Evolutionary conservation across 768 basidiomycete genomes (phyloP).

Genomic region (Mycena albidolilacea): DNA sequence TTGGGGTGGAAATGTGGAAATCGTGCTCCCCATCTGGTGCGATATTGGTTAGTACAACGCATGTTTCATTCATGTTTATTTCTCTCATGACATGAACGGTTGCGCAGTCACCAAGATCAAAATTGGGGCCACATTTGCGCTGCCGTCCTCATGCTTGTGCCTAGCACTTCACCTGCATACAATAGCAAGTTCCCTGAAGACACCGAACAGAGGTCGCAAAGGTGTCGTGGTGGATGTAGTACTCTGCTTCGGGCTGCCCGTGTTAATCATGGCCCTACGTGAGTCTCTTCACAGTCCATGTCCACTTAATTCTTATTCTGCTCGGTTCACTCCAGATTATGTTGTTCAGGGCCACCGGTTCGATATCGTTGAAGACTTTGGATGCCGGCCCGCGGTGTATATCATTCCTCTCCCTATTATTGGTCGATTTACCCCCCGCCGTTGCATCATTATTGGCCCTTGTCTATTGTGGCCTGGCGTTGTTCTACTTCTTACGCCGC

Average conservation of each 20-base stretch:
- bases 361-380: conserved; percentile 70
- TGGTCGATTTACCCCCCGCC: conserved; percentile 16
- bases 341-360: conserved; percentile 75
- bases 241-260: conserved; percentile 69
- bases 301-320: background rate
- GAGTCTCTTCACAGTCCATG: conserved; percentile 44
- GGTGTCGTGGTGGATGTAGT: conserved; percentile 57
- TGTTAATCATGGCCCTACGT: conserved; percentile 74
- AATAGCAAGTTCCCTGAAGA: conserved; percentile 46
- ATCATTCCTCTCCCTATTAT: conserved; percentile 16
- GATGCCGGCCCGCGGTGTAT: conserved; percentile 54
- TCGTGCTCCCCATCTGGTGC: conserved; percentile 73
- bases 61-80: conserved; percentile 4
- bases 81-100: background rate
- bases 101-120: conserved; percentile 68
- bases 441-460: conserved; percentile 11
- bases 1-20: conserved; percentile 1
- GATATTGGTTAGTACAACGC: conserved; percentile 72
- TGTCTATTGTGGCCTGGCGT: conserved; percentile 9
- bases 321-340: conserved; percentile 55
- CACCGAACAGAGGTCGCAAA: conserved; percentile 34
- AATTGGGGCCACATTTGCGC: conserved; percentile 65
- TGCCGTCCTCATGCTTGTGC: conserved; percentile 73
- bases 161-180: conserved; percentile 69
- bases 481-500: conserved; percentile 13